Evolutionary conservation across 108 stramenopile genomes (phyloP).

Genomic region (Skeletonema marinoi): DNA sequence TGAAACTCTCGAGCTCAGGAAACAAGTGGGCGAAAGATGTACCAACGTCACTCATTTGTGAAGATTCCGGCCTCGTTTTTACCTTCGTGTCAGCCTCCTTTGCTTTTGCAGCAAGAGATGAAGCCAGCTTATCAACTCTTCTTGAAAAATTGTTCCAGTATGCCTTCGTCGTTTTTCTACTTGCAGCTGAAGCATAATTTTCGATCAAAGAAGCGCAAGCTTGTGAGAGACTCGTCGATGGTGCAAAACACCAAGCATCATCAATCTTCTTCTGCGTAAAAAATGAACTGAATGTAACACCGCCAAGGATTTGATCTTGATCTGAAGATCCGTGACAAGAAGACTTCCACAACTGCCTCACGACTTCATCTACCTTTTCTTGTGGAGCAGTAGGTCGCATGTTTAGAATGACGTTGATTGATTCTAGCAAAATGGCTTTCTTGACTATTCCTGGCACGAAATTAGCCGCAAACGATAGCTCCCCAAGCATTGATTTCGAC

Average conservation of each 20-base stretch:
- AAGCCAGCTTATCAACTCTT: background rate
- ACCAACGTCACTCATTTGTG: background rate
- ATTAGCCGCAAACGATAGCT: conserved; percentile 17
- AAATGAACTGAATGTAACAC: conserved; percentile 5
- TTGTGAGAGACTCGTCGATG: conserved; percentile 30
- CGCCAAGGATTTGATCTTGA: background rate
- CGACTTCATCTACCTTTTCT: background rate
- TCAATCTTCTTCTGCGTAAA: background rate
- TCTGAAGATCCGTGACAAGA: background rate
- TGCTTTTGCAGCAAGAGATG: background rate
- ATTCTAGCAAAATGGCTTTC: conserved; percentile 28
- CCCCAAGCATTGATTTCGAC: conserved; percentile 18
- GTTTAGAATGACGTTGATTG: conserved; percentile 3
- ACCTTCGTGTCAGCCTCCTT: background rate
- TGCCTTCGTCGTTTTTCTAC: conserved; percentile 15
- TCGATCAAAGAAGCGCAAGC: conserved; percentile 12
- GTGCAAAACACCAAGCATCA: conserved; percentile 13
- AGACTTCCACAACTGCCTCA: conserved; percentile 28
- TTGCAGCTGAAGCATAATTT: conserved; percentile 10
- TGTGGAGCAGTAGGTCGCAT: background rate
- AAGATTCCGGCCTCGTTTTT: background rate
- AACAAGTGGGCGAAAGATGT: conserved; percentile 13
- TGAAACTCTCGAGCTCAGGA: background rate
- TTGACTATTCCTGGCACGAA: conserved; percentile 21
- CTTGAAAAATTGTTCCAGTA: conserved; percentile 15